These are phyloP conservation scores for Bombardia bombarda DNA, from an alignment of 495 filamentous ascomycete species.

Conservation along the genomic window DNA sequence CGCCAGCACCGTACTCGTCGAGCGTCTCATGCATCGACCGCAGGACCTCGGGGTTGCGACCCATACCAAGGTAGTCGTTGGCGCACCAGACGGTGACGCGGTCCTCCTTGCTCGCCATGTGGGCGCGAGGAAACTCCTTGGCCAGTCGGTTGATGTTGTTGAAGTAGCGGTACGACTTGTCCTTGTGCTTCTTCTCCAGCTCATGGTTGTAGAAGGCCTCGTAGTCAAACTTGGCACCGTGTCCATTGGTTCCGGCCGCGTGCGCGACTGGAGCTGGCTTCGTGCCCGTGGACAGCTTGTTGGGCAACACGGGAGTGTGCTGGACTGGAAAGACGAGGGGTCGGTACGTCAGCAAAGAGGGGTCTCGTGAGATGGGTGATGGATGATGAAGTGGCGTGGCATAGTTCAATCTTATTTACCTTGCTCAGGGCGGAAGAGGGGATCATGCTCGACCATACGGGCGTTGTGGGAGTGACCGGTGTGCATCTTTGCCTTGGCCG, in stretches of 20 bases:
- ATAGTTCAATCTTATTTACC: constrained; percentile 35
- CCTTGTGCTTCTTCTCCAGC: constrained; percentile 97
- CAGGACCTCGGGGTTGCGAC: constrained; percentile 78
- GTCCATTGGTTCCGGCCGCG: constrained; percentile 9
- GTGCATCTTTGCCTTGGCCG: constrained; percentile 67
- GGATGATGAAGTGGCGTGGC: not conserved
- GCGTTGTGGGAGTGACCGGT: constrained; percentile 68
- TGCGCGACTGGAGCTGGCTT: constrained; percentile 10
- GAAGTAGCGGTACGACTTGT: constrained; percentile 99
- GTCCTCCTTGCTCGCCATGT: constrained; percentile 77
- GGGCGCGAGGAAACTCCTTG: constrained; percentile 90
- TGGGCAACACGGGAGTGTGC: constrained; percentile 28
- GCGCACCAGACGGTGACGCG: constrained; percentile 98
- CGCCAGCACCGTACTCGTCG: constrained; percentile 90
- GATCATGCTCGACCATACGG: constrained; percentile 56
- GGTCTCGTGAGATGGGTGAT: no score
- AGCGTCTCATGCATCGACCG: constrained; percentile 90
- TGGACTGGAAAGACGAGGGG: constrained; percentile 23
- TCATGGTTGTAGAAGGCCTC: constrained; percentile 81
- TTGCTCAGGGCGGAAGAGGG: constrained; percentile 53
- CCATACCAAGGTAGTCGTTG: constrained; percentile 98
- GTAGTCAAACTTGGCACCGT: constrained; percentile 68
- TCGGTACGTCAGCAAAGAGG: constrained; percentile 6
- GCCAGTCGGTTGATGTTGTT: constrained; percentile 99
- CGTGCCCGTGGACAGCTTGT: constrained; percentile 23